Base-by-base conservation (phyloP, 495 filamentous ascomycete species). In the Trichoderma parareesei region DNA sequence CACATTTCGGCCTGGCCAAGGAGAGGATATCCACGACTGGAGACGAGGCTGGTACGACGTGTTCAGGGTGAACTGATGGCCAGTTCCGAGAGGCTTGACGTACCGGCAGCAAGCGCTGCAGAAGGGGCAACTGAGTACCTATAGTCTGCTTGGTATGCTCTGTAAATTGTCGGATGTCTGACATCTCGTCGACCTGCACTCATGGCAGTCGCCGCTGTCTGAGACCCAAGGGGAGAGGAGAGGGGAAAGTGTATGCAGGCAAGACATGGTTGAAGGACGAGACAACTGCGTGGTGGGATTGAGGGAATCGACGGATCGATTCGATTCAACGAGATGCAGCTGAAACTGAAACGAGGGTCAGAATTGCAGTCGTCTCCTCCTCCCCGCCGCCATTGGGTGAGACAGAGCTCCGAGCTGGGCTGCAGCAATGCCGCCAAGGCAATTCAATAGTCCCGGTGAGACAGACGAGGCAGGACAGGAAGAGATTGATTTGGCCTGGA, bases 21-120 rank as follows among this genome's bases (percentile, higher is more conserved):
- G 20, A 64, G 53, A 18, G 59, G 69, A 44, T 80, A 78, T 66
- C 71, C 77, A 0, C 44, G 68, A 38, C 38, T 68, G 2, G 70
- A 68, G 0, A 64, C 70, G 11, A 73, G 71, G 35, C 62, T 77
- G 49, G 62, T 69, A 65, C 2, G 44, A 57, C 37, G 65, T 64
- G 14, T 69, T 67, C n/a, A 64, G 38, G 10, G 65, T 66, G 16
- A 70, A 75, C 61, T 59, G 27, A 77, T 66, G 69, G 46, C 27
- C 73, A 74, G 4, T 65, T 78, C 60, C 75, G 74, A 27, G 63
- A 41, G 71, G 76, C n/a, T 64, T 79, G 38, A 66, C 79, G 66
- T 72, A 78, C 62, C 74, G 78, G 65, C 76, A 78, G 64, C 55
- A 76, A 8, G 66, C 60, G 55, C 27, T 69, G 16, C 18, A 64